A percentile compares a stretch with the other conserved stretches of the same genome.
Conservation (phyloP, 2,329 filamentous ascomycete species). For the Diaporthe aspalathi region DNA sequence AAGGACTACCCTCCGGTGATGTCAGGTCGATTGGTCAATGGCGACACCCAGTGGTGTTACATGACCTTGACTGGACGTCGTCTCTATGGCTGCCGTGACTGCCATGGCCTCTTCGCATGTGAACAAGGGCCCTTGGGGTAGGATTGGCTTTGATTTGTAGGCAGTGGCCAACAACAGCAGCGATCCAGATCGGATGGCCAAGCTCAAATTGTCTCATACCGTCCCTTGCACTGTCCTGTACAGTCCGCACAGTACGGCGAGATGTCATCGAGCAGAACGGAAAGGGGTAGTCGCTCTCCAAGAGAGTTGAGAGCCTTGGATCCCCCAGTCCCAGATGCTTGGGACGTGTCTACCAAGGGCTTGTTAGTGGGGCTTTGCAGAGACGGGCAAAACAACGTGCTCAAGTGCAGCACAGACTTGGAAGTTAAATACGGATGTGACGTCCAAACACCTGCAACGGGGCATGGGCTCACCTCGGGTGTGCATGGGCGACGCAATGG, state of each 20-base stretch:
- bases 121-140: slow-evolving; percentile 11
- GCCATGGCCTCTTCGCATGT: slow-evolving; percentile 39
- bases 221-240: slow-evolving; percentile 17
- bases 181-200: slow-evolving; percentile 11
- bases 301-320: not conserved
- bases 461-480: slow-evolving; percentile 41
- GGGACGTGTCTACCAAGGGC: not conserved
- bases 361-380: slow-evolving; percentile 14
- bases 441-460: slow-evolving; percentile 4
- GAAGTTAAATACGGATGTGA: slow-evolving; percentile 32
- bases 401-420: slow-evolving; percentile 14
- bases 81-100: slow-evolving; percentile 44
- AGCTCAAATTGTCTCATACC: slow-evolving; percentile 13
- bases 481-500: slow-evolving; percentile 40
- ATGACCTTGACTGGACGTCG: slow-evolving; percentile 55
- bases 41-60: slow-evolving; percentile 56
- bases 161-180: slow-evolving; percentile 40
- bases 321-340: slow-evolving; percentile 7
- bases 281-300: slow-evolving; percentile 1
- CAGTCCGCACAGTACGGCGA: slow-evolving; percentile 24
- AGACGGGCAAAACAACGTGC: slow-evolving; percentile 10
- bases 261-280: slow-evolving; percentile 3
- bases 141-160: slow-evolving; percentile 38
- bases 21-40: slow-evolving; percentile 54
- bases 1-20: slow-evolving; percentile 11